Evolutionary conservation across 2,329 filamentous ascomycete species (phyloP).

Genomic region (Ascochyta clinopodiicola): DNA sequence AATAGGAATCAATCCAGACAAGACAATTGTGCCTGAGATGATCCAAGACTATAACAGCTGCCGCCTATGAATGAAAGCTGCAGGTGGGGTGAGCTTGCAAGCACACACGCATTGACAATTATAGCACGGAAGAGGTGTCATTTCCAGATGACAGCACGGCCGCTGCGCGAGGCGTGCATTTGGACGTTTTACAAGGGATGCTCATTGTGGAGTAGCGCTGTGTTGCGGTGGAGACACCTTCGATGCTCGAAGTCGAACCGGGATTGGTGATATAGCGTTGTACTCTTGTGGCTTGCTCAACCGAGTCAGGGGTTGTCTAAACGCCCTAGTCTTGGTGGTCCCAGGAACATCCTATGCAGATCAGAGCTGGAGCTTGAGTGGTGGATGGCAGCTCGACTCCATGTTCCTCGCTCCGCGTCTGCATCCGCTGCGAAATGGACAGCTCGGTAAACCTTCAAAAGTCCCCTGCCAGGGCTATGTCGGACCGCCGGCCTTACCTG

Average conservation of each 20-base stretch:
- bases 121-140: conserved; percentile 27
- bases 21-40: neutral
- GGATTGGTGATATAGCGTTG: conserved; percentile 25
- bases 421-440: conserved; percentile 28
- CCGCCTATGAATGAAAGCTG: conserved; percentile 6
- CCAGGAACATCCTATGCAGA: conserved; percentile 32
- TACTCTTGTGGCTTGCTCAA: conserved; percentile 30
- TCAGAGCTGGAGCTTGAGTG: conserved; percentile 26
- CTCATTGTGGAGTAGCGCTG: conserved; percentile 28
- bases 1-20: neutral
- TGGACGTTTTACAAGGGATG: conserved; percentile 28
- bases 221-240: conserved; percentile 30
- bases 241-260: conserved; percentile 20
- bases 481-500: conserved; percentile 1
- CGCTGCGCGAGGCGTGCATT: conserved; percentile 16
- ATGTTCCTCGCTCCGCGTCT: conserved; percentile 24
- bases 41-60: conserved; percentile 5
- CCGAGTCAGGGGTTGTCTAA: conserved; percentile 35
- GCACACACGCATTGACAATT: conserved; percentile 15
- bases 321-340: conserved; percentile 7
- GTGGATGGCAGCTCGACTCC: conserved; percentile 22
- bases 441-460: conserved; percentile 15
- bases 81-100: conserved; percentile 22
- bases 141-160: conserved; percentile 31
- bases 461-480: conserved; percentile 6